Percentiles rank a stretch among this genome's conserved stretches.
Evolutionary conservation across 192 early-diverging fungal genomes (phyloP).

Genomic region (Helicostylum pulchrum): DNA sequence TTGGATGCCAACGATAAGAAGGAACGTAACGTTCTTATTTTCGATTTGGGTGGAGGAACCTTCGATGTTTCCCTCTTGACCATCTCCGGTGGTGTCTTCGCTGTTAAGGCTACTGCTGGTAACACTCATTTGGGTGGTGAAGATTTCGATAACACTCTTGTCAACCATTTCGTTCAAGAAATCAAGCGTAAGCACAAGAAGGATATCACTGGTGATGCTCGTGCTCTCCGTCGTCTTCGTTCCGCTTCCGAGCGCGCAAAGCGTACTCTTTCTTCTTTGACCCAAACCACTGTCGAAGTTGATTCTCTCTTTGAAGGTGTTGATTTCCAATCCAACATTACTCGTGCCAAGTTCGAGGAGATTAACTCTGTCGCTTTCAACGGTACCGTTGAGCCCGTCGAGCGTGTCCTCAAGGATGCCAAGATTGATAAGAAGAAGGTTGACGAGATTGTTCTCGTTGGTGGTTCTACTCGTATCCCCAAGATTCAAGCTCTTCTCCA

Average conservation of each 20-base stretch:
- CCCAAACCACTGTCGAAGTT: constrained; percentile 66
- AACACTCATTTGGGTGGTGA: constrained; percentile 98
- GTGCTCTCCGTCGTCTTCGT: constrained; percentile 73
- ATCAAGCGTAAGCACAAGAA: constrained; percentile 69
- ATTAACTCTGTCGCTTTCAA: constrained; percentile 64
- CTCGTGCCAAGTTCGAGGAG: constrained; percentile 80
- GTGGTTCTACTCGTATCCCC: constrained; percentile 98
- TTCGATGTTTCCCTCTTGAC: constrained; percentile 97
- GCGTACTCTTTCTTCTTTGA: constrained; percentile 71
- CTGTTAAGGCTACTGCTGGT: constrained; percentile 92
- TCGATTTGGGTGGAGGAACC: constrained; percentile 97
- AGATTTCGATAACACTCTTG: constrained; percentile 96
- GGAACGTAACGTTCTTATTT: constrained; percentile 93
- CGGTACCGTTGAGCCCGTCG: constrained; percentile 68
- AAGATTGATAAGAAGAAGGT: constrained; percentile 71
- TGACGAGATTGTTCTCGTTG: constrained; percentile 93
- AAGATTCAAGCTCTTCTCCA: constrained; percentile 89
- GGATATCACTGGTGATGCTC: constrained; percentile 69
- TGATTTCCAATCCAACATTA: constrained; percentile 72
- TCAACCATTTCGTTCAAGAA: constrained; percentile 89
- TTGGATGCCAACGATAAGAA: constrained; percentile 84
- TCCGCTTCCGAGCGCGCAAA: constrained; percentile 75
- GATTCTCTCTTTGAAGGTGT: constrained; percentile 76
- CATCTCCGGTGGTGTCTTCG: constrained; percentile 95
- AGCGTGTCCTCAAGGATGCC: constrained; percentile 75